Evolutionary conservation across 495 filamentous ascomycete species (phyloP).

Genomic region (Aspergillus nanangensis): DNA sequence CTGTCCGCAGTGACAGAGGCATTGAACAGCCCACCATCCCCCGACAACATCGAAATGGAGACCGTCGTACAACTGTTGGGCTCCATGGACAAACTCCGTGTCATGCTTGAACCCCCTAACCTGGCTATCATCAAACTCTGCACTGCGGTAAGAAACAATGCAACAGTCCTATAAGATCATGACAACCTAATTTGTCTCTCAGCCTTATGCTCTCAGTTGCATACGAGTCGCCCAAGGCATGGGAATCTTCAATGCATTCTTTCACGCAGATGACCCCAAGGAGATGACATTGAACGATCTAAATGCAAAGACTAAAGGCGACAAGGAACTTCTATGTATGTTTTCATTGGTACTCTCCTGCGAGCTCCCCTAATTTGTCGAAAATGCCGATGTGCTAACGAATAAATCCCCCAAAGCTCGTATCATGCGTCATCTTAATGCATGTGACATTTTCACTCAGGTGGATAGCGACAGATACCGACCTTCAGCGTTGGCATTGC

Average conservation of each 20-base stretch:
- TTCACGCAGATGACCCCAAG: constrained; percentile 1
- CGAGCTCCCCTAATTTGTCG: background rate
- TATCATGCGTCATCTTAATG: constrained; percentile 12
- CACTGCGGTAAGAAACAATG: constrained; percentile 1
- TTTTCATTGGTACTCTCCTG: background rate
- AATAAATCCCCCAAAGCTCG: constrained; percentile 7
- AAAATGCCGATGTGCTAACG: background rate
- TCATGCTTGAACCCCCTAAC: constrained; percentile 5
- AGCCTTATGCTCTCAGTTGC: constrained; percentile 4
- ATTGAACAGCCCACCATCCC: constrained; percentile 3
- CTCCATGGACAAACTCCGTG: constrained; percentile 2
- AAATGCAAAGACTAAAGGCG: constrained; percentile 11
- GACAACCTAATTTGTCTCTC: background rate
- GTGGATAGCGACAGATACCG: constrained; percentile 5
- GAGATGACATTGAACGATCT: constrained; percentile 10
- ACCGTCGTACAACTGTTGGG: constrained; percentile 4
- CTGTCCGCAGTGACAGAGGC: constrained; percentile 1
- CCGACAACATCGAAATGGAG: constrained; percentile 6
- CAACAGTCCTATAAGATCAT: background rate
- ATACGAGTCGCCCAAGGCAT: constrained; percentile 16
- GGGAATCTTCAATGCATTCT: constrained; percentile 20
- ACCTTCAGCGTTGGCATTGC: constrained; percentile 10
- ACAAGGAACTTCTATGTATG: constrained; percentile 16
- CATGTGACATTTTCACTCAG: constrained; percentile 9
- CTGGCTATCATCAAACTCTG: constrained; percentile 3